Conservation (phyloP, 371 early-diverging fungal genomes). For the Saksenaea oblongispora region DNA sequence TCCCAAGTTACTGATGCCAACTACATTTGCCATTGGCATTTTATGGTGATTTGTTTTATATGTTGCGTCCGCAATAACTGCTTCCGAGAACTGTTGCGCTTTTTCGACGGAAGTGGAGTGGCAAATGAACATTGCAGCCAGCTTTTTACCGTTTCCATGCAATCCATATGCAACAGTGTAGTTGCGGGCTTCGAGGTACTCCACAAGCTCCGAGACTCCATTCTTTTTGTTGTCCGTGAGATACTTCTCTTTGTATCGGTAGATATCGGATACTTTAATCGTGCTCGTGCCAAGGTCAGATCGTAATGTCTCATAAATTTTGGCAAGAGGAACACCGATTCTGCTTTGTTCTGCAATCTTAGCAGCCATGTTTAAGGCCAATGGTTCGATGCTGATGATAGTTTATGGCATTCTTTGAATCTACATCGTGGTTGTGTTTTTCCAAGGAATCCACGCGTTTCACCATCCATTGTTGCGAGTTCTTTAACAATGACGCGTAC, state of each 20-base stretch:
- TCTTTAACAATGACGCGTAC: not conserved
- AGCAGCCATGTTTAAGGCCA: not conserved
- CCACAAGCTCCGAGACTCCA: not conserved
- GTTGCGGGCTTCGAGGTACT: not conserved
- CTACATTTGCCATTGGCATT: constrained; percentile 59
- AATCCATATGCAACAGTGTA: not conserved
- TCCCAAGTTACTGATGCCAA: constrained; percentile 46
- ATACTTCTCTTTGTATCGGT: not conserved
- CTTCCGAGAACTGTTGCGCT: not conserved
- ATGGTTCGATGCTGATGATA: not conserved
- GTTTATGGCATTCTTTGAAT: not conserved
- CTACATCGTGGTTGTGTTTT: not conserved
- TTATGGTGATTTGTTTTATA: constrained; percentile 44
- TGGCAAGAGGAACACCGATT: not conserved
- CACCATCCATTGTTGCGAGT: not conserved
- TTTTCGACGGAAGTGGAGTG: not conserved
- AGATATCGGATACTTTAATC: not conserved
- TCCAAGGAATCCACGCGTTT: not conserved
- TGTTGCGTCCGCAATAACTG: constrained; percentile 42
- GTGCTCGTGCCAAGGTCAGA: not conserved
- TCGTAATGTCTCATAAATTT: not conserved
- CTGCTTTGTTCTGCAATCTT: not conserved
- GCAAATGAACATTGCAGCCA: not conserved
- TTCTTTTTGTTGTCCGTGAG: not conserved
- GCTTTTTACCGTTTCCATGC: not conserved